A percentile compares a stretch with the other conserved stretches of the same genome.
phyloP scores from a whole-genome alignment of 139 green algal species.

The Asterochloris erici region DNA sequence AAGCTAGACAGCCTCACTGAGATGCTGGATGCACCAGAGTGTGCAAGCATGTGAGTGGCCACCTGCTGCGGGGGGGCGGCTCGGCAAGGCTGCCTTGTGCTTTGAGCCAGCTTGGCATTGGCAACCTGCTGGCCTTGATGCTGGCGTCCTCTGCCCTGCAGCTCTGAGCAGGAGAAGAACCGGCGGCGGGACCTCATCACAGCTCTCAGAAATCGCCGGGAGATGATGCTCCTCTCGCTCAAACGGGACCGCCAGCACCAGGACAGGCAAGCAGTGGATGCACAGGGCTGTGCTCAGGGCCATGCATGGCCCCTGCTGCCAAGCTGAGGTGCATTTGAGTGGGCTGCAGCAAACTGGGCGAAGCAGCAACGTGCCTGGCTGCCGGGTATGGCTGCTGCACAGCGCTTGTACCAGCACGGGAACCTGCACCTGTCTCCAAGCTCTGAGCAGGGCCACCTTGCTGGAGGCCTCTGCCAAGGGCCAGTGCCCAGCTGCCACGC shows the following conservation, averaged over 20 bases:
- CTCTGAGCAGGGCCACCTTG: not conserved
- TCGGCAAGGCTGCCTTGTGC: not conserved
- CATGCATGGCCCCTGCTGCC: not conserved
- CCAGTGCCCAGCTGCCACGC: not conserved
- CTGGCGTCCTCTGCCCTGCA: constrained; percentile 19
- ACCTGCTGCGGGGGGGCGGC: not conserved
- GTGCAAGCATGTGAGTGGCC: constrained; percentile 49
- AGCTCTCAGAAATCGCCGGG: constrained; percentile 58
- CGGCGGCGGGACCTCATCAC: constrained; percentile 68
- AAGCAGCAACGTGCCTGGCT: not conserved
- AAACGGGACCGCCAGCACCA: constrained; percentile 40
- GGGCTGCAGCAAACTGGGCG: not conserved
- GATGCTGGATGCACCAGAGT: constrained; percentile 52
- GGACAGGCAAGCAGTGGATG: constrained; percentile 31
- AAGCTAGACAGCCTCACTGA: constrained; percentile 58
- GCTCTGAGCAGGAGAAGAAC: constrained; percentile 81
- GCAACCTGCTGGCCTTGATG: not conserved
- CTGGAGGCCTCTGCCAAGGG: not conserved
- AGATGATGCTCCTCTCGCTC: constrained; percentile 72
- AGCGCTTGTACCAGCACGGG: not conserved
- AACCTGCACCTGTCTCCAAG: not conserved
- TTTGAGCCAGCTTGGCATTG: not conserved
- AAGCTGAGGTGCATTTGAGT: not conserved
- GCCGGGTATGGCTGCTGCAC: not conserved
- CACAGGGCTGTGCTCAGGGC: not conserved